A percentile compares a stretch with the other conserved stretches of the same genome.
phyloP scores from a whole-genome alignment of 2,329 filamentous ascomycete genomes.

The Xylariales sp. region DNA sequence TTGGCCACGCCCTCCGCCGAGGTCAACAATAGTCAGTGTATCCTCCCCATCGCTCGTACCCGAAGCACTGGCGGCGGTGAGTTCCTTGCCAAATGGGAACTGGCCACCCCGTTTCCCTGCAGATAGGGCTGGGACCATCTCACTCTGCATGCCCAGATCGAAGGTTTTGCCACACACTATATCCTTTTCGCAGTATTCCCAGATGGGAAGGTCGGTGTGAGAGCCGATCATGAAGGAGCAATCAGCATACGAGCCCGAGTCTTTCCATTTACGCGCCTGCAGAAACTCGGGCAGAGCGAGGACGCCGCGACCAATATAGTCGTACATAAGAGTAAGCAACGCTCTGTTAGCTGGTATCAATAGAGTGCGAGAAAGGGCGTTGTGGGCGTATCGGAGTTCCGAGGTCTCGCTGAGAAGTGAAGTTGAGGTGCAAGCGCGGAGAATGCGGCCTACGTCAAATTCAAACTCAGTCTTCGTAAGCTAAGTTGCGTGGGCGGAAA shows the following conservation, averaged over 20 bases:
- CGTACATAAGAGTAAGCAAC: background rate
- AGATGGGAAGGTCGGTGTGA: background rate
- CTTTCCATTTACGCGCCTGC: background rate
- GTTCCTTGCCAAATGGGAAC: background rate
- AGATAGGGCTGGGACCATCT: background rate
- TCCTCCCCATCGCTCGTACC: background rate
- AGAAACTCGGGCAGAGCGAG: background rate
- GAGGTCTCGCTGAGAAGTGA: background rate
- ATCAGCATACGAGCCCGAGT: background rate
- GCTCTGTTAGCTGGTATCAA: background rate
- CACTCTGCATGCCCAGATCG: background rate
- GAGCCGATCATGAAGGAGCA: conserved; percentile 3
- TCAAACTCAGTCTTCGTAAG: background rate
- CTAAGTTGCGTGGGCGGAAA: too few relatives aligned
- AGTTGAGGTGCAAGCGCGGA: background rate
- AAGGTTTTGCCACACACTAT: background rate
- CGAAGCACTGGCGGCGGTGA: background rate
- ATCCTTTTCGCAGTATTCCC: background rate
- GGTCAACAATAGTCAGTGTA: background rate
- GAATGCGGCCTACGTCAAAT: background rate
- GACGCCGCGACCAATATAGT: background rate
- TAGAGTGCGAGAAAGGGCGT: background rate
- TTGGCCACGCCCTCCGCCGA: background rate
- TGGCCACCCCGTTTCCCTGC: background rate
- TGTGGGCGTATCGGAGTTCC: background rate